These are phyloP conservation scores for Trifolium dubium DNA, from an alignment of 306 rosid genomes.

Conservation along the genomic window DNA sequence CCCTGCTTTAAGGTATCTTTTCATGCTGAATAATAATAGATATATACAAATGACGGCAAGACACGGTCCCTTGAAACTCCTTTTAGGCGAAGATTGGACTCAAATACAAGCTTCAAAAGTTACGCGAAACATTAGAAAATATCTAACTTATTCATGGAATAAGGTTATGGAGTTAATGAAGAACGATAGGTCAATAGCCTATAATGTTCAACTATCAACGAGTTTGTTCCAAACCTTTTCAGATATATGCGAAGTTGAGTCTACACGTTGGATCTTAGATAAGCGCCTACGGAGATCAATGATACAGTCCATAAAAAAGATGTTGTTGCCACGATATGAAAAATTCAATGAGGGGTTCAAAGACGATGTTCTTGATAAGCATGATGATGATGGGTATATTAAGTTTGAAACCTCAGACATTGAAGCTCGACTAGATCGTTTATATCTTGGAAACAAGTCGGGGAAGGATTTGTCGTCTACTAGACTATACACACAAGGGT, in stretches of 20 bases:
- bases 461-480: too few species aligned
- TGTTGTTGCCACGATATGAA: slow-evolving; percentile 64
- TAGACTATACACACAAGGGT: too few species aligned
- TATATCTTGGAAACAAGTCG: too few species aligned
- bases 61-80: neutral
- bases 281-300: too few species aligned
- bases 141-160: neutral
- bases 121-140: neutral
- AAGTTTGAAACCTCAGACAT: too few species aligned
- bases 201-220: neutral
- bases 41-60: neutral
- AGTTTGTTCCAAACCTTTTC: neutral
- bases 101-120: neutral
- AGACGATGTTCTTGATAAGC: too few species aligned
- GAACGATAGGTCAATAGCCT: neutral
- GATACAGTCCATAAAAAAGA: neutral
- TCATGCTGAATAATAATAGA: neutral
- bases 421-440: too few species aligned
- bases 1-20: neutral
- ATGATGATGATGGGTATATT: too few species aligned
- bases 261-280: neutral
- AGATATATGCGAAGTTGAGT: neutral
- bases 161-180: neutral
- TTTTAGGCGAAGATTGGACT: neutral
- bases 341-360: slow-evolving; percentile 30